Evolutionary conservation across 176 grass and related monocot species (phyloP).

Genomic region (Lolium perenne): DNA sequence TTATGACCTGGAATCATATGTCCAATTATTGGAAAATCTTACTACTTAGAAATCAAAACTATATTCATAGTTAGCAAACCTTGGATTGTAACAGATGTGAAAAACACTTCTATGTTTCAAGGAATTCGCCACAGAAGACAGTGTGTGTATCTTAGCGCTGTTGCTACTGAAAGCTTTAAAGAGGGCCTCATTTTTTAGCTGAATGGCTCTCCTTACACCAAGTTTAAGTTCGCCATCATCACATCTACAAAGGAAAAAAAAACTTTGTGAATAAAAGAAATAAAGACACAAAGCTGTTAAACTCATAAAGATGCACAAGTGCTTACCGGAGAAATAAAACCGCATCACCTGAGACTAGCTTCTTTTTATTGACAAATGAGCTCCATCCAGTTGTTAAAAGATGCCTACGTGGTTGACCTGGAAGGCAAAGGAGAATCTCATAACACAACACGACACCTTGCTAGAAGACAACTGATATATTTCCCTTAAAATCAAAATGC

Average conservation of each 20-base stretch:
- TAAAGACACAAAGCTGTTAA: not conserved
- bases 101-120: constrained; percentile 66
- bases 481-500: constrained; percentile 11
- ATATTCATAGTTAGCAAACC: constrained; percentile 51
- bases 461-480: constrained; percentile 12
- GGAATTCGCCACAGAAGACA: constrained; percentile 62
- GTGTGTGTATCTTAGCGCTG: constrained; percentile 36
- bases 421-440: constrained; percentile 37
- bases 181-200: constrained; percentile 75
- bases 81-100: constrained; percentile 87
- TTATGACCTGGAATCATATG: not conserved
- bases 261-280: constrained; percentile 23
- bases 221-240: constrained; percentile 85
- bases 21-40: not conserved
- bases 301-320: not conserved
- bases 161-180: constrained; percentile 51
- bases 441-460: constrained; percentile 3
- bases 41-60: constrained; percentile 15
- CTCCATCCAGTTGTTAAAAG: constrained; percentile 99
- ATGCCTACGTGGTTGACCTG: constrained; percentile 99
- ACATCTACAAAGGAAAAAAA: constrained; percentile 55
- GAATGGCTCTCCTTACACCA: constrained; percentile 81
- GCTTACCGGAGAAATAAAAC: constrained; percentile 87
- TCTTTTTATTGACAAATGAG: constrained; percentile 98
- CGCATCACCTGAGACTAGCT: constrained; percentile 88